These are phyloP conservation scores for Lepidium aucheri DNA, from an alignment of 345 rosid species.

Conservation along the genomic window DNA sequence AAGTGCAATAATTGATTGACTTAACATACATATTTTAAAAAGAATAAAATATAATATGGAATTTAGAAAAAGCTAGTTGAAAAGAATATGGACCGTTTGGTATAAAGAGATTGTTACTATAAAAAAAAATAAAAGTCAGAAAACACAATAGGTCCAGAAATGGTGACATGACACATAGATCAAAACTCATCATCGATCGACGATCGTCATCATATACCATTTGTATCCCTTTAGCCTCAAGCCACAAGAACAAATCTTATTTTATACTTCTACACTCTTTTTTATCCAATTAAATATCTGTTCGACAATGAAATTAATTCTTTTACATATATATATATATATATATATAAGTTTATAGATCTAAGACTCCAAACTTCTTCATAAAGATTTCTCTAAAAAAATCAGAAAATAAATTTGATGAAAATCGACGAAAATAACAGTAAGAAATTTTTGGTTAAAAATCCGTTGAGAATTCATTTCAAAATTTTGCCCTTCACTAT, in stretches of 20 bases:
- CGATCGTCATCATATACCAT: slow-evolving; percentile 26
- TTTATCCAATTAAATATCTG: neutral
- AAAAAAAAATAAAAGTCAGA: slow-evolving; percentile 6
- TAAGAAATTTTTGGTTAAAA: no score
- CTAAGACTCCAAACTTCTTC: no score
- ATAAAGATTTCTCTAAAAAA: no score
- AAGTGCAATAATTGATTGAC: slow-evolving; percentile 32
- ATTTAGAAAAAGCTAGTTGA: slow-evolving; percentile 19
- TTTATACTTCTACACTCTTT: neutral
- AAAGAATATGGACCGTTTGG: slow-evolving; percentile 27
- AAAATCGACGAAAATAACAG: no score
- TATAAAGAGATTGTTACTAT: slow-evolving; percentile 7
- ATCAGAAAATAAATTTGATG: no score
- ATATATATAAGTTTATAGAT: no score
- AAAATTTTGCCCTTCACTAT: no score
- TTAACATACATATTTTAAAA: slow-evolving; percentile 8
- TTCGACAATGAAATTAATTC: neutral
- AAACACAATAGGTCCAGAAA: slow-evolving; percentile 26
- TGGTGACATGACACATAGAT: slow-evolving; percentile 26
- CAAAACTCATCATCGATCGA: slow-evolving; percentile 20
- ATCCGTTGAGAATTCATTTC: no score
- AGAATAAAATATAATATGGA: slow-evolving; percentile 23
- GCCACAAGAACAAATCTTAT: slow-evolving; percentile 22
- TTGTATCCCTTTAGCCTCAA: slow-evolving; percentile 17
- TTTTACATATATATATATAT: no score